Base-by-base conservation (phyloP, 805 yeast species). In the Maudiozyma saulgeensis region DNA sequence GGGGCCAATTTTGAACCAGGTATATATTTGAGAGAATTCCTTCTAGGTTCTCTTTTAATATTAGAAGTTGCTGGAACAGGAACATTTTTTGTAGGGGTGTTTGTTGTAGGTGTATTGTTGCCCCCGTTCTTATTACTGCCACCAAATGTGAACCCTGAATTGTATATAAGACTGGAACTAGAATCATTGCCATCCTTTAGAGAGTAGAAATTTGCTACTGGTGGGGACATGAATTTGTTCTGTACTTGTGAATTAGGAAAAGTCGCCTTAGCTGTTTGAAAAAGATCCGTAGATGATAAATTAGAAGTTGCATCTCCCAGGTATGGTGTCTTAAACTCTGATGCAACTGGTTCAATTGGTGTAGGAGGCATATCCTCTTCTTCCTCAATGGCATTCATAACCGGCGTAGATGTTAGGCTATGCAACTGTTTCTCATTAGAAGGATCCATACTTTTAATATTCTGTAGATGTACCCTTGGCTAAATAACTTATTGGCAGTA, bases 1-100 rank as follows among this genome's bases (percentile, higher is more conserved):
- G 68, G 68, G 8, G 64, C 64, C n/a, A 63, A 47, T 44, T 57
- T 62, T 7, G 62, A 58, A 1, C 57, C 61, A 3, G 69, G 69
- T 18, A 63, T 49, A 48, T 65, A 65, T 50, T 63, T 65, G 41
- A 53, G 44, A 11, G 67, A 61, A 12, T 56, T 60, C 43, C 62
- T 56, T 48, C 57, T 53, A 6, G 52, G 47, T n/a, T 60, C 61
- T 40, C 46, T 53, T 23, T 39, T 39, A 15, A 13, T n/a, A 12
- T 39, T 16, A 23, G 11, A 28, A 21, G 34, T n/a, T 28, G 34
- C 47, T 21, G 42, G 28, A 23, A 31, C 34, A 41, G 31, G n/a
- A 18, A 12, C 25, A 15, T 13, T 25, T 11, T 18, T 39, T 19
- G 39, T 23, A 6, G 42, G 42, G n/a, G 42, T 21, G 13, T 37